Base-by-base conservation (phyloP, 345 rosid species). In the Kandelia obovata region DNA sequence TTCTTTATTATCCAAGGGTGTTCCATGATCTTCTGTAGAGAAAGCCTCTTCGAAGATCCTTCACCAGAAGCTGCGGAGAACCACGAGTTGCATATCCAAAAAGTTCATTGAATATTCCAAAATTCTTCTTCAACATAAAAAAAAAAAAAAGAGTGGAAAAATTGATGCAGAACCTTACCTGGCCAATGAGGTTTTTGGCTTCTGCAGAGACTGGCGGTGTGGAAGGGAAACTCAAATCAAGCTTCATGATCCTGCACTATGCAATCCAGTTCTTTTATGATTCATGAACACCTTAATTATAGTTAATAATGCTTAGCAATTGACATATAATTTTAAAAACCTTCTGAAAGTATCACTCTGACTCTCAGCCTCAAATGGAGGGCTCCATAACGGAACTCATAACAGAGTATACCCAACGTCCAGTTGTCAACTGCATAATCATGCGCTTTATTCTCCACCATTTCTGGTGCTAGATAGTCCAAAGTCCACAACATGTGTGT, bases 381-480 rank as follows among this genome's bases (percentile, higher is more conserved):
- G 58, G 79, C 71, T 7, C 99, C 99, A 3, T 88, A 96, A 51
- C 92, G 91, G 81, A 96, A 96, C 82, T 92, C 99, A 47, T 89
- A 96, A 65, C 99, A 96, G 30, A 96, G 87, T 16, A 92, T 71
- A 16, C 99, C 97, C 77, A 92, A 74, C 55, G 98, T 92, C 98
- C 98, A 92, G 79, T 96, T 96, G 83, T 96, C 98, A 60, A 96
- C 96, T 7, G 97, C 92, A 62, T 86, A 81, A 73, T 90, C 99
- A 58, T 92, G 96, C 71, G 88, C 95, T 83, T 78, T 89, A 13
- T 88, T 87, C 76, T 92, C 98, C 25, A 96, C 98, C 96, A 92
- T 89, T 81, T 96, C 98, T 23, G 98, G 99, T 62, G 98, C 98
- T 53, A 96, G 83, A 65, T 96, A 92, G 70, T 96, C 99, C 72